Conservation (phyloP, 177 flowering plant species). For the Tripterygium wilfordii region DNA sequence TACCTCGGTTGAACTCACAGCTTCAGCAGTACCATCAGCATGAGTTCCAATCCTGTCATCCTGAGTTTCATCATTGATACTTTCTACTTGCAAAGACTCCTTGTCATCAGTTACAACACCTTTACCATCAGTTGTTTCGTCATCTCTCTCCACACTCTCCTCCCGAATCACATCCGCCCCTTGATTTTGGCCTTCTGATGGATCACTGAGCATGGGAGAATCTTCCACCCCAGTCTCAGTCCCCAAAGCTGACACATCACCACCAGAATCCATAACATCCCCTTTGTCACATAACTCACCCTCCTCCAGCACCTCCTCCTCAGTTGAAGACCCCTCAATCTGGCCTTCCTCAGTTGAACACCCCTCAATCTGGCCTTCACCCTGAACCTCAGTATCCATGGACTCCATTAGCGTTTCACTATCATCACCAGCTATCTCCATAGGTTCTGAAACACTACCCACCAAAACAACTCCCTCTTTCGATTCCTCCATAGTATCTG, state of each 20-base stretch:
- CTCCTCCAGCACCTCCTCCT: slow-evolving; percentile 7
- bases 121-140: slow-evolving; percentile 1
- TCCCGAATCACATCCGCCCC: background rate
- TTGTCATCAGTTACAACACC: slow-evolving; percentile 23
- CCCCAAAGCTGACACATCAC: background rate
- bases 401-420: slow-evolving; percentile 7
- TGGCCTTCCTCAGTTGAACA: slow-evolving; percentile 8
- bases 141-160: background rate
- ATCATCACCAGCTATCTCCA: slow-evolving; percentile 1
- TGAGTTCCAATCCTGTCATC: slow-evolving; percentile 6
- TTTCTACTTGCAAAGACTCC: slow-evolving; percentile 5
- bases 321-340: slow-evolving; percentile 14
- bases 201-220: background rate
- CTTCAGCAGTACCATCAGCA: slow-evolving; percentile 5
- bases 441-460: slow-evolving; percentile 7
- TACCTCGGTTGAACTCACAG: background rate
- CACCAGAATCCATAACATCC: slow-evolving; percentile 22
- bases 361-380: slow-evolving; percentile 6
- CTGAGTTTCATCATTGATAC: background rate
- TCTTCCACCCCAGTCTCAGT: background rate
- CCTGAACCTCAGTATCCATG: slow-evolving; percentile 8
- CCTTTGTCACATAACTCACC: slow-evolving; percentile 14
- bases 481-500: slow-evolving; percentile 18
- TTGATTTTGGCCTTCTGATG: background rate
- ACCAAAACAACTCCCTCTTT: slow-evolving; percentile 6